Percentiles rank a stretch among this genome's conserved stretches.
Conservation (phyloP, 257 asterid species). For the Orobanche coerulescens region DNA sequence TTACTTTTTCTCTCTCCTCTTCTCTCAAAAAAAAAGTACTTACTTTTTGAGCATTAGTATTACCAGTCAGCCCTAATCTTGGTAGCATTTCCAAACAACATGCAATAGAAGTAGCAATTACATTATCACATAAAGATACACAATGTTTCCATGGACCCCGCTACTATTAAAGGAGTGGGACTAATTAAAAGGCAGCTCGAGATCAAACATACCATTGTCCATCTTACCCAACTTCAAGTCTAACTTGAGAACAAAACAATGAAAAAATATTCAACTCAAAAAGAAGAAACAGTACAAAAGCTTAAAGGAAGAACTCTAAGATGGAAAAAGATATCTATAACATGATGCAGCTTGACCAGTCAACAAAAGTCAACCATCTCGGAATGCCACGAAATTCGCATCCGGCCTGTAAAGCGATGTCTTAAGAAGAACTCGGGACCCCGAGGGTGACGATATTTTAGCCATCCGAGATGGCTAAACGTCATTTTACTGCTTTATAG, state of each 20-base stretch:
- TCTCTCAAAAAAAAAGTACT: too few relatives aligned
- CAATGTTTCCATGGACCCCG: too few relatives aligned
- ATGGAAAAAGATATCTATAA: not conserved
- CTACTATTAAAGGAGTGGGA: not conserved
- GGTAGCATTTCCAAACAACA: slow-evolving; percentile 8
- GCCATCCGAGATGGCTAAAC: too few relatives aligned
- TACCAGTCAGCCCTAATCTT: slow-evolving; percentile 1
- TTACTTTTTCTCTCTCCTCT: not conserved
- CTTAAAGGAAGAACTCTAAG: not conserved
- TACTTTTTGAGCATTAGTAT: slow-evolving; percentile 12
- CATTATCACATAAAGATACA: not conserved
- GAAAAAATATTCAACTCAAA: slow-evolving; percentile 7
- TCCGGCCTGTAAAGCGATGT: too few relatives aligned
- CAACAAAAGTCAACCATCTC: too few relatives aligned
- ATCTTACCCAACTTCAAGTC: not conserved
- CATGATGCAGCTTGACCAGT: too few relatives aligned
- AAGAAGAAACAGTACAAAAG: not conserved
- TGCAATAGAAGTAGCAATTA: slow-evolving; percentile 17
- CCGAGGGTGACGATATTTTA: too few relatives aligned
- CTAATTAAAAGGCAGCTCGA: slow-evolving; percentile 5
- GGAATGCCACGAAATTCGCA: too few relatives aligned
- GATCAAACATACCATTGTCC: not conserved
- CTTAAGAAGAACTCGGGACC: too few relatives aligned
- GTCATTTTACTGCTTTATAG: too few relatives aligned
- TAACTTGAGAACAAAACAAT: slow-evolving; percentile 1